A percentile compares a stretch with the other conserved stretches of the same genome.
phyloP scores from a whole-genome alignment of 75 land plant species.

The Sequoia sempervirens region DNA sequence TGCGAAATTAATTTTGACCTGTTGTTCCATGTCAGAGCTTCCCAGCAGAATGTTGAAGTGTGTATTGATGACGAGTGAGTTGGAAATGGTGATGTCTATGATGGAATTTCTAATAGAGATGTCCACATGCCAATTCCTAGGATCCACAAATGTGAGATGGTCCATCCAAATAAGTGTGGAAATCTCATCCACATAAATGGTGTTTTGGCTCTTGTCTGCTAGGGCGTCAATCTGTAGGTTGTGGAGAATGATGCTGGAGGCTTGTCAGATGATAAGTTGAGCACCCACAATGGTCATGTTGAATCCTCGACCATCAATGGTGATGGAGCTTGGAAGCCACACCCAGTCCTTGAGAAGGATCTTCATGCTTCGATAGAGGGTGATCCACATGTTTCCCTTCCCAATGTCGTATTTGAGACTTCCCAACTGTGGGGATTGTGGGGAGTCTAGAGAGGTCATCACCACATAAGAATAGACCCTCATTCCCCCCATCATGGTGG shows the following conservation, averaged over 20 bases:
- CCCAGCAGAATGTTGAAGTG: slow-evolving; percentile 36
- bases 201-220: slow-evolving; percentile 20
- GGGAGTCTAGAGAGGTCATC: slow-evolving; percentile 16
- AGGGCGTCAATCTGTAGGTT: slow-evolving; percentile 19
- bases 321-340: slow-evolving; percentile 28
- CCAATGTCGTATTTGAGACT: slow-evolving; percentile 26
- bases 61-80: slow-evolving; percentile 16
- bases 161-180: slow-evolving; percentile 24
- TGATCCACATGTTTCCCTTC: slow-evolving; percentile 34
- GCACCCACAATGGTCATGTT: slow-evolving; percentile 15
- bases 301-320: slow-evolving; percentile 37
- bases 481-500: slow-evolving; percentile 28
- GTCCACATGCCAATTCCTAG: not conserved
- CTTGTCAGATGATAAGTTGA: slow-evolving; percentile 16
- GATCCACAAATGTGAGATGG: slow-evolving; percentile 21
- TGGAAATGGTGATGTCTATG: slow-evolving; percentile 39
- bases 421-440: slow-evolving; percentile 10
- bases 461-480: slow-evolving; percentile 23
- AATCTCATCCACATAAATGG: slow-evolving; percentile 16
- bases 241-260: slow-evolving; percentile 33
- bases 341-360: slow-evolving; percentile 23
- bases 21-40: slow-evolving; percentile 21
- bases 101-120: not conserved
- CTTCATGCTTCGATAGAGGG: slow-evolving; percentile 14
- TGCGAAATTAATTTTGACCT: slow-evolving; percentile 22